phyloP scores from a whole-genome alignment of 306 rosid genomes.

The Parietaria judaica region DNA sequence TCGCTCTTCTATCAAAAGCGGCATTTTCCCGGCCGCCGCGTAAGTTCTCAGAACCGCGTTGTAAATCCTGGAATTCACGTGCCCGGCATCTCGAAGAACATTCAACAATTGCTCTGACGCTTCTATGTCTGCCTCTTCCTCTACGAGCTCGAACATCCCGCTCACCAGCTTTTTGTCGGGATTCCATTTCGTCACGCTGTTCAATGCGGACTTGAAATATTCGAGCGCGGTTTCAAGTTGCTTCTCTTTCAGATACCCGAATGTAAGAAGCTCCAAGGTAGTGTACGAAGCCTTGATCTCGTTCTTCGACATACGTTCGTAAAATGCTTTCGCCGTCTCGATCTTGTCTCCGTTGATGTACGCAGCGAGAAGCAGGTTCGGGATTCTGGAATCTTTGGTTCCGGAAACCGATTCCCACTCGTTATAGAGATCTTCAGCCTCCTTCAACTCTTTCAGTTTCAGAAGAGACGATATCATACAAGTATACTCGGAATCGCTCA shows the following conservation, averaged over 20 bases:
- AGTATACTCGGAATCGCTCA: slow-evolving; percentile 67
- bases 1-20: slow-evolving; percentile 65
- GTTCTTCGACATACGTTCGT: slow-evolving; percentile 35
- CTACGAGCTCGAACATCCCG: slow-evolving; percentile 47
- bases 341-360: slow-evolving; percentile 55
- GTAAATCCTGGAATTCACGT: slow-evolving; percentile 55
- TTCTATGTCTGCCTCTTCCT: slow-evolving; percentile 49
- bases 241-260: slow-evolving; percentile 57
- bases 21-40: slow-evolving; percentile 77
- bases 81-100: slow-evolving; percentile 49
- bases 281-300: slow-evolving; percentile 54
- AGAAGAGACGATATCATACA: slow-evolving; percentile 83
- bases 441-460: slow-evolving; percentile 56
- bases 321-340: slow-evolving; percentile 59
- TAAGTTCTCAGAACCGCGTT: slow-evolving; percentile 55
- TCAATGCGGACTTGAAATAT: slow-evolving; percentile 51
- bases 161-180: slow-evolving; percentile 39
- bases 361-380: slow-evolving; percentile 68
- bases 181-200: slow-evolving; percentile 67
- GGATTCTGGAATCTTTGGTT: slow-evolving; percentile 62
- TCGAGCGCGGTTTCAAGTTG: slow-evolving; percentile 42
- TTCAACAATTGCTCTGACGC: slow-evolving; percentile 61
- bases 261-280: slow-evolving; percentile 78
- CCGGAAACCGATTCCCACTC: slow-evolving; percentile 75
- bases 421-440: slow-evolving; percentile 61